Conservation (phyloP, 2,329 filamentous ascomycete genomes). For the Trichoderma hamatum region DNA sequence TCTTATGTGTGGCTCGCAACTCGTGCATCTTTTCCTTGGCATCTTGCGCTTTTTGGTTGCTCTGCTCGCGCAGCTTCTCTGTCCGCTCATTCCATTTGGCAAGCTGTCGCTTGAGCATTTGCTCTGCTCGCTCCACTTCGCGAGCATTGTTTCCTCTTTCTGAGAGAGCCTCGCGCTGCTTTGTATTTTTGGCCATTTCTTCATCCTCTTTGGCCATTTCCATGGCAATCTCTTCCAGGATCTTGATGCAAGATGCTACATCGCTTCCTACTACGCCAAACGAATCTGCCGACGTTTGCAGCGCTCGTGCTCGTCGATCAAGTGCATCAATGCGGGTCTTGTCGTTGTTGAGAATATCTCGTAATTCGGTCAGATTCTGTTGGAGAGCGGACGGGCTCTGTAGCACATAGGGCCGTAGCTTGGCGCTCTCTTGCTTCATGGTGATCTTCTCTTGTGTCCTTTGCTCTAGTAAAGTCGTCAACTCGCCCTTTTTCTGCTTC, state of each 20-base stretch:
- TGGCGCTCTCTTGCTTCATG: constrained; percentile 81
- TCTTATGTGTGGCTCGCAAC: constrained; percentile 75
- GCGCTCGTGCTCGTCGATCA: constrained; percentile 81
- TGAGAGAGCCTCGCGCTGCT: constrained; percentile 83
- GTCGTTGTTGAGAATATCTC: constrained; percentile 74
- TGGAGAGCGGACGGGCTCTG: constrained; percentile 86
- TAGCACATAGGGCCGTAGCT: constrained; percentile 87
- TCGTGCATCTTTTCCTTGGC: constrained; percentile 91
- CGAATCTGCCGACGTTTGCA: constrained; percentile 90
- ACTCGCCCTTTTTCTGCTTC: constrained; percentile 75
- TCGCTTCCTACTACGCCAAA: constrained; percentile 84
- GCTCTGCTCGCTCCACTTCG: constrained; percentile 88
- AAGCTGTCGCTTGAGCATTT: constrained; percentile 80
- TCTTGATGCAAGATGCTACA: constrained; percentile 82
- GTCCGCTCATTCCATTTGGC: constrained; percentile 85
- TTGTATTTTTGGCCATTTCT: constrained; percentile 75
- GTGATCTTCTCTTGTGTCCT: constrained; percentile 70
- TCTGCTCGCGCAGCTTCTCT: constrained; percentile 78
- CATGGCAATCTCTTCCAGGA: constrained; percentile 83
- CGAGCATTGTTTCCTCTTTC: constrained; percentile 87
- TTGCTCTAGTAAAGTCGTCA: constrained; percentile 73
- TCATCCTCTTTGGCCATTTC: constrained; percentile 92
- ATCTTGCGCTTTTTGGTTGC: constrained; percentile 76
- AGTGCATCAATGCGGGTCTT: constrained; percentile 84
- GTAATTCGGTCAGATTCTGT: constrained; percentile 77